Evolutionary conservation across 768 basidiomycete genomes (phyloP), one percentile per base, ranked within the genome.

Genomic region (Boletus bicolor): DNA sequence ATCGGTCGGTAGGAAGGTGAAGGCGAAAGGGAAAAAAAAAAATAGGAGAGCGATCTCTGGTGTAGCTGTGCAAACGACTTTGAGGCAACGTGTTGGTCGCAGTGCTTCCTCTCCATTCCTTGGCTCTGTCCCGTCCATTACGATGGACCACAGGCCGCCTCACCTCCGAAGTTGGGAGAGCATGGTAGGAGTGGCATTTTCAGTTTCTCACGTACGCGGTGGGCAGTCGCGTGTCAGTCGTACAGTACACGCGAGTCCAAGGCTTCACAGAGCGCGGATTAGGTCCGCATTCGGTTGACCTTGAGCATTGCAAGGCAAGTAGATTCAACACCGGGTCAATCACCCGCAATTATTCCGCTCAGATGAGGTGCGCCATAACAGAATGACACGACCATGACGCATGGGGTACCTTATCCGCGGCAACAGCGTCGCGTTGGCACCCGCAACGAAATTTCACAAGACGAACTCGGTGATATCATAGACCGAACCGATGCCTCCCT

Each of bases 51-150:
- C 41, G 15, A 24, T 32, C 30, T 51, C 30, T 42, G 50, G 51
- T 30, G 49, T 19, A 56, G 50, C 51, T 55, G 58, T 50, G 58
- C 42, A 28, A 30, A 51, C 35, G 36, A 51, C 15, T n/a, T 51
- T 41, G 51, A 34, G 30, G 43, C 41, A 68, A 68, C 66, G 66
- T 68, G 66, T 66, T 60, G 53, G 48, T 54, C 53, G 52, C 55
- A 48, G 49, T 46, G 60, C 57, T 56, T 59, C 60, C 12, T 37
- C 51, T 58, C 58, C 51, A 56, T 53, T 66, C 61, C 14, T 17
- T 30, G 47, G 3, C 15, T 56, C 12, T 30, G 9, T 41, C 49
- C 49, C 39, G 30, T 53, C 21, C 45, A 47, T 37, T 51, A 43
- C 38, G 47, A 55, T 41, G 62, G 45, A n/a, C 32, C 15, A 44